Evolutionary conservation across 1,284 basidiomycete species (phyloP).

Genomic region (Stygiomarasmius scandens): DNA sequence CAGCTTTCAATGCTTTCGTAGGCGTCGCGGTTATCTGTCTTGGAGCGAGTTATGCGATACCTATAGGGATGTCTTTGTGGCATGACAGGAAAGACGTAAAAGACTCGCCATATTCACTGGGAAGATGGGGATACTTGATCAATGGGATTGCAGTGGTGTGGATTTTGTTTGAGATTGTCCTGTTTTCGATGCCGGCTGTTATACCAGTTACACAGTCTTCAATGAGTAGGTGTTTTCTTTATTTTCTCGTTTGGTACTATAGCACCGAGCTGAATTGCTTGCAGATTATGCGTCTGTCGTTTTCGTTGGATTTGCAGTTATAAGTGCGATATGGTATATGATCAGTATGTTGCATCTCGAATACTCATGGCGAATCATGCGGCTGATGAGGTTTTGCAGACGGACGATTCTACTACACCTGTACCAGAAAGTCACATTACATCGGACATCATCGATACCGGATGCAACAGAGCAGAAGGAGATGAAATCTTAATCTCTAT

Average conservation of each 20-base stretch:
- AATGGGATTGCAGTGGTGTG: conserved; percentile 52
- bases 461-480: not conserved
- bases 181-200: conserved; percentile 61
- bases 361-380: too few species aligned
- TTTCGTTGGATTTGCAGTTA: conserved; percentile 57
- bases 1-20: conserved; percentile 60
- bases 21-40: conserved; percentile 60
- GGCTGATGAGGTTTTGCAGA: too few species aligned
- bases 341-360: conserved; percentile 46
- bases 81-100: conserved; percentile 39
- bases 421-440: conserved; percentile 13
- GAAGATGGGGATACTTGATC: conserved; percentile 38
- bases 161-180: conserved; percentile 52
- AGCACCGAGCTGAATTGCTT: not conserved
- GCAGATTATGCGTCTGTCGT: conserved; percentile 64
- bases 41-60: conserved; percentile 54
- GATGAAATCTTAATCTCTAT: not conserved
- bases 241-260: not conserved
- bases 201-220: conserved; percentile 47
- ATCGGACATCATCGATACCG: not conserved
- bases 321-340: conserved; percentile 61
- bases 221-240: conserved; percentile 44
- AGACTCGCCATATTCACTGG: conserved; percentile 49
- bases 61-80: conserved; percentile 48
- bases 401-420: conserved; percentile 43